Evolutionary conservation across 2,329 filamentous ascomycete species (phyloP).

Genomic region (Monosporascus sp.): DNA sequence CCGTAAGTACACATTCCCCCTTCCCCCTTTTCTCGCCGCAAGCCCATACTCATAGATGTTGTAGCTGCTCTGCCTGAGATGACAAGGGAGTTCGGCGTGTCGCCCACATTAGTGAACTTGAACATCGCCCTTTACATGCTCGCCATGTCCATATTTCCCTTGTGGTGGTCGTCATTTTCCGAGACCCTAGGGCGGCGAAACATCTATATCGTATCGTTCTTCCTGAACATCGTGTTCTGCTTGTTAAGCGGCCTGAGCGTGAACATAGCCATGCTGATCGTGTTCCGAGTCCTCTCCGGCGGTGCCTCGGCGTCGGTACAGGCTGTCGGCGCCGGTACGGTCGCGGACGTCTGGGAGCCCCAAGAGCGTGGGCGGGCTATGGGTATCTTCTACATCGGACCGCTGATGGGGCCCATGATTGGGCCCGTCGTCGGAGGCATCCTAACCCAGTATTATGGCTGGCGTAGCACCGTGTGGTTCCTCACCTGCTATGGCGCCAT

Average conservation of each 20-base stretch:
- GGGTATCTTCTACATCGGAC: conserved; percentile 77
- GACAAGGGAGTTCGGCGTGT: conserved; percentile 55
- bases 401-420: conserved; percentile 68
- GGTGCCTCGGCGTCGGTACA: conserved; percentile 77
- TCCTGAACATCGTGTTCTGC: conserved; percentile 67
- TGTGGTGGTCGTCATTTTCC: conserved; percentile 84
- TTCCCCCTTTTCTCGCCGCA: neutral
- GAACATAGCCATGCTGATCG: conserved; percentile 71
- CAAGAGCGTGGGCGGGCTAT: conserved; percentile 72
- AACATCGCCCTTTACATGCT: conserved; percentile 79
- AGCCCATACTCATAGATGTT: conserved; percentile 6
- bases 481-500: conserved; percentile 64
- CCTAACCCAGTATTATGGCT: conserved; percentile 63
- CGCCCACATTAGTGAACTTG: conserved; percentile 65
- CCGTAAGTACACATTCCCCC: conserved; percentile 45
- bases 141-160: conserved; percentile 74
- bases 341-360: conserved; percentile 75
- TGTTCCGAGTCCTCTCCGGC: conserved; percentile 69
- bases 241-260: conserved; percentile 63
- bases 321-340: conserved; percentile 77
- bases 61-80: conserved; percentile 65
- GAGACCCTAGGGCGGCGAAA: conserved; percentile 67
- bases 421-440: conserved; percentile 74
- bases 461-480: conserved; percentile 77
- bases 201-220: conserved; percentile 74